Evolutionary conservation across 2,329 filamentous ascomycete genomes (phyloP).

Genomic region (Sporothrix pseudoabietina): DNA sequence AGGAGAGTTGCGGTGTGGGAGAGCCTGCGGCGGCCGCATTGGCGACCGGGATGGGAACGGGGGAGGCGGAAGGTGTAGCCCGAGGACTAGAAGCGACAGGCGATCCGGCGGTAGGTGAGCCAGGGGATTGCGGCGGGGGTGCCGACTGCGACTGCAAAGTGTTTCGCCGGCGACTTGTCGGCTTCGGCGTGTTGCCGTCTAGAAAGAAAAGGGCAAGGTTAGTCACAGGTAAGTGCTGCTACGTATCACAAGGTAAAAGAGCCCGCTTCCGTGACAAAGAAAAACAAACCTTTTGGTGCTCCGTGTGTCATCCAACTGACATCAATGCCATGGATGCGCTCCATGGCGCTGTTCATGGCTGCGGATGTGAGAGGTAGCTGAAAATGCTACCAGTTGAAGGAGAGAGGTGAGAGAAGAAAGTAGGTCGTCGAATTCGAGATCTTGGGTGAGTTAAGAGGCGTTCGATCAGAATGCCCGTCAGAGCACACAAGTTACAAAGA

Average conservation of each 20-base stretch:
- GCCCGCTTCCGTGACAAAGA: conserved; percentile 55
- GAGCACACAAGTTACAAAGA: background rate
- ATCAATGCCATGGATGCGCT: conserved; percentile 79
- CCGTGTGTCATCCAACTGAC: conserved; percentile 88
- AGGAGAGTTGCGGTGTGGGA: conserved; percentile 14
- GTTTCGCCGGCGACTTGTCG: conserved; percentile 37
- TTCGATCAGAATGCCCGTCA: background rate
- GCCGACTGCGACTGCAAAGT: conserved; percentile 37
- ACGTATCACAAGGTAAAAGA: background rate
- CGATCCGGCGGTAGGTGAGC: background rate
- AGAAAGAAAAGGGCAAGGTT: background rate
- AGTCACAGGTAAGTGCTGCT: background rate
- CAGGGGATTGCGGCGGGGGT: background rate
- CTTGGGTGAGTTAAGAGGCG: background rate
- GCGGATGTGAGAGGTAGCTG: background rate
- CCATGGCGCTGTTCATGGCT: conserved; percentile 56
- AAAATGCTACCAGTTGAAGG: background rate
- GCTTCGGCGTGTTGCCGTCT: conserved; percentile 40
- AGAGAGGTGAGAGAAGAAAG: background rate
- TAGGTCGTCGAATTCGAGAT: background rate
- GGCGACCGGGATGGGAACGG: conserved; percentile 1
- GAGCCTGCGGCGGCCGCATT: background rate
- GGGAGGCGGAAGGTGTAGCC: background rate
- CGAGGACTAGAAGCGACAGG: conserved; percentile 17
- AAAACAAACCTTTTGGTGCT: conserved; percentile 72